phyloP scores from a whole-genome alignment of 2,329 filamentous ascomycete species.

The Pseudogymnoascus destructans region DNA sequence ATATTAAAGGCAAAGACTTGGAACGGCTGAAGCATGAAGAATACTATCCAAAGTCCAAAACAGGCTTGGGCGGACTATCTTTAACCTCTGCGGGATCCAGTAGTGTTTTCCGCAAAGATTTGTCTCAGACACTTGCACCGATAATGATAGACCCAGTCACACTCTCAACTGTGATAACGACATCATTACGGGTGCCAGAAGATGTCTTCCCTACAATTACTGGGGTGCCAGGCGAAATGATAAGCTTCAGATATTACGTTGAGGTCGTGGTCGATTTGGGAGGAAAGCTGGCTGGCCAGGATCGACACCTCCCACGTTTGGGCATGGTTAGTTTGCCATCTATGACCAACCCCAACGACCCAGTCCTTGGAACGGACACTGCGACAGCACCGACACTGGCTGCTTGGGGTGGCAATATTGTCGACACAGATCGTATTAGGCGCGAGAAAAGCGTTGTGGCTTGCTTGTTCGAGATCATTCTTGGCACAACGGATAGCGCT shows the following conservation, averaged over 20 bases:
- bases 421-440: conserved; percentile 76
- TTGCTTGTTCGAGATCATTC: conserved; percentile 71
- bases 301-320: conserved; percentile 27
- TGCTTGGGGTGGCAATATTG: conserved; percentile 53
- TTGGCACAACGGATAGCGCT: conserved; percentile 69
- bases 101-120: conserved; percentile 89
- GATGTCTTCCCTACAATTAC: conserved; percentile 87
- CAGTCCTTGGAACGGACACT: conserved; percentile 24
- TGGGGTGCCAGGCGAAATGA: conserved; percentile 81
- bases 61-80: conserved; percentile 74
- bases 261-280: conserved; percentile 89
- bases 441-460: conserved; percentile 87
- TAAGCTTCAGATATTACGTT: conserved; percentile 86
- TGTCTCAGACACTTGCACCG: conserved; percentile 78
- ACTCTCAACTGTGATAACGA: conserved; percentile 66
- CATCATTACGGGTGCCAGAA: conserved; percentile 74
- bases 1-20: conserved; percentile 45
- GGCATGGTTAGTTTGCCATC: conserved; percentile 21
- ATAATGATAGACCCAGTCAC: conserved; percentile 75
- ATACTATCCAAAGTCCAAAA: conserved; percentile 75
- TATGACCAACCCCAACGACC: conserved; percentile 13
- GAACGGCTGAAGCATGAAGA: conserved; percentile 58
- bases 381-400: conserved; percentile 34
- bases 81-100: conserved; percentile 75
- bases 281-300: conserved; percentile 65